Percentiles rank a stretch among this genome's conserved stretches.
phyloP scores from a whole-genome alignment of 768 basidiomycete genomes.

The Tylopilus felleus region DNA sequence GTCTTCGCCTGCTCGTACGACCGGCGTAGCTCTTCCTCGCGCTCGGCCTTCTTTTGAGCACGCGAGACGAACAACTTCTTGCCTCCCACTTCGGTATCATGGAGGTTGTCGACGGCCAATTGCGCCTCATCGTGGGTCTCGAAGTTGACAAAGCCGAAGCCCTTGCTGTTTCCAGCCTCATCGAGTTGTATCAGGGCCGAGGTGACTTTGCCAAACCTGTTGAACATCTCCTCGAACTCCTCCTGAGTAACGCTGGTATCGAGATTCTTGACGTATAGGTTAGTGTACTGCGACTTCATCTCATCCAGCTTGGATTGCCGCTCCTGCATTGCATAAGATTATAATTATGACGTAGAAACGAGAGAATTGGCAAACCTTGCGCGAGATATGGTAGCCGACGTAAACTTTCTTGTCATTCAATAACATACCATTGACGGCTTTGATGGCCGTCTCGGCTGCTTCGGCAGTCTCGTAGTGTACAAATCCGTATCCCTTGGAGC shows the following conservation, averaged over 20 bases:
- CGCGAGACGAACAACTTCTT: constrained; percentile 93
- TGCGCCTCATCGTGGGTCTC: constrained; percentile 91
- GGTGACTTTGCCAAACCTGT: constrained; percentile 75
- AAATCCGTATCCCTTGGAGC: constrained; percentile 96
- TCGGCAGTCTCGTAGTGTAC: constrained; percentile 99
- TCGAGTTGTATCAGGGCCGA: constrained; percentile 84
- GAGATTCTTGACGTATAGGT: constrained; percentile 97
- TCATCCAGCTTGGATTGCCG: constrained; percentile 98
- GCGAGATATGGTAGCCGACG: constrained; percentile 95
- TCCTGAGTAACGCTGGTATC: constrained; percentile 80
- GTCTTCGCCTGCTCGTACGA: constrained; percentile 94
- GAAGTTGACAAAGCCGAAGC: constrained; percentile 98
- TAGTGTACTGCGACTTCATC: constrained; percentile 96
- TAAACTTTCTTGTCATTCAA: constrained; percentile 99
- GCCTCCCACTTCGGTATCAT: constrained; percentile 82
- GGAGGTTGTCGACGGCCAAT: constrained; percentile 81
- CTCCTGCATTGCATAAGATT: constrained; percentile 49
- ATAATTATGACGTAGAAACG: not conserved
- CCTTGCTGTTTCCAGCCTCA: constrained; percentile 89
- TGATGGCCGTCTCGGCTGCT: constrained; percentile 93
- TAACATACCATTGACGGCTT: constrained; percentile 98
- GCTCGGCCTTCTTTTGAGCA: constrained; percentile 98
- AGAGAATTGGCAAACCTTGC: constrained; percentile 59
- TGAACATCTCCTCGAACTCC: constrained; percentile 83
- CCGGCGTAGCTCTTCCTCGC: constrained; percentile 92